Conservation (phyloP, 805 yeast species). For the Wickerhamiella slavikovae region DNA sequence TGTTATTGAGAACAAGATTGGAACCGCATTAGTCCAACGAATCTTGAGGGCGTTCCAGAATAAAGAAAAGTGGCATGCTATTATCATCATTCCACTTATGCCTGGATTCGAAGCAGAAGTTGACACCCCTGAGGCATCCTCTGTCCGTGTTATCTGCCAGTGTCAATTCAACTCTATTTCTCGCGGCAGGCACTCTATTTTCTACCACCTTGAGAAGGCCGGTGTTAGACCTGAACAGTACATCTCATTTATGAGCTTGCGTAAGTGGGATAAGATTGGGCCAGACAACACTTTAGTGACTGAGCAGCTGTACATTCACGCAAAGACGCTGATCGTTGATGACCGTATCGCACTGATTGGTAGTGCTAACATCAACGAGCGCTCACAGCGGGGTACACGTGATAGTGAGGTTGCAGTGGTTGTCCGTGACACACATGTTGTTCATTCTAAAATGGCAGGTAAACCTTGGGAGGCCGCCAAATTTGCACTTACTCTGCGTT, state of each 20-base stretch:
- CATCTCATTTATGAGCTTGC: conserved; percentile 72
- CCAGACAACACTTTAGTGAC: conserved; percentile 51
- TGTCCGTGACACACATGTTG: conserved; percentile 45
- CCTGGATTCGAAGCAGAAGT: conserved; percentile 94
- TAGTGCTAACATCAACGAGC: conserved; percentile 89
- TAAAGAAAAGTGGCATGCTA: conserved; percentile 69
- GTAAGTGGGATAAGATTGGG: conserved; percentile 93
- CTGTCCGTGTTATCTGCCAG: conserved; percentile 91
- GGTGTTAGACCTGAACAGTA: conserved; percentile 81
- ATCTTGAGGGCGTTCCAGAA: conserved; percentile 72
- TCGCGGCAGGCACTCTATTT: conserved; percentile 72
- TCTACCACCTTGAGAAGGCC: conserved; percentile 53
- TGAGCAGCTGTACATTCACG: conserved; percentile 87
- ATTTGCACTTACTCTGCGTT: conserved; percentile 74
- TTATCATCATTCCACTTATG: conserved; percentile 82
- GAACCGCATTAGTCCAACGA: conserved; percentile 94
- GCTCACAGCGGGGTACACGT: conserved; percentile 85
- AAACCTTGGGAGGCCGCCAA: conserved; percentile 60
- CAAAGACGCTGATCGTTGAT: conserved; percentile 78
- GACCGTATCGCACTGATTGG: conserved; percentile 89
- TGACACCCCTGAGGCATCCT: conserved; percentile 80
- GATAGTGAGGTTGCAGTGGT: conserved; percentile 90
- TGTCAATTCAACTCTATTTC: conserved; percentile 89
- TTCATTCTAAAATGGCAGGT: conserved; percentile 56
- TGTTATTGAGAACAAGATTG: conserved; percentile 69